Percentiles rank a stretch among this genome's conserved stretches.
phyloP scores from a whole-genome alignment of 306 rosid species.

The Vigna hirtella region DNA sequence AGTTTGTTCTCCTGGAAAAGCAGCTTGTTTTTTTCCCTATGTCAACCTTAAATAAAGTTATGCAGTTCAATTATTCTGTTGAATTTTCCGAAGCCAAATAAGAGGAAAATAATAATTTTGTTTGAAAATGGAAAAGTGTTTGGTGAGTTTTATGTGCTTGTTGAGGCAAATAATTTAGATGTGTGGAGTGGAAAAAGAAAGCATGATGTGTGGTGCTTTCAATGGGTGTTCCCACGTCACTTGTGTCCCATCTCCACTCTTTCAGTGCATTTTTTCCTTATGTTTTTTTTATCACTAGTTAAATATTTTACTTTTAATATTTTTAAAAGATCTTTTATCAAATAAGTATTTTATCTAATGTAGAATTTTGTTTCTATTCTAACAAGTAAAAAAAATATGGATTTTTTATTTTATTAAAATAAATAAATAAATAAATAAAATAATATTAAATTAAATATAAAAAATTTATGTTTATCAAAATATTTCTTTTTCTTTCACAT shows the following conservation, averaged over 20 bases:
- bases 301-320: too few relatives aligned
- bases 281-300: too few relatives aligned
- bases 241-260: slow-evolving; percentile 18
- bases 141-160: slow-evolving; percentile 18
- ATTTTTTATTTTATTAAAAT: too few relatives aligned
- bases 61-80: not conserved
- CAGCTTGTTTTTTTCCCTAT: not conserved
- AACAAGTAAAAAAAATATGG: too few relatives aligned
- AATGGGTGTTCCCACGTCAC: slow-evolving; percentile 14
- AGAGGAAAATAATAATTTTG: slow-evolving; percentile 12
- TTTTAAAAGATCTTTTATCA: too few relatives aligned
- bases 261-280: slow-evolving; percentile 18
- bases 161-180: slow-evolving; percentile 19
- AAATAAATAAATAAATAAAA: too few relatives aligned
- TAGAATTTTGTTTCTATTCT: too few relatives aligned
- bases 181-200: slow-evolving; percentile 30
- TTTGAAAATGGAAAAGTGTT: slow-evolving; percentile 36
- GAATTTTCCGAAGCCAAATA: not conserved
- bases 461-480: too few relatives aligned
- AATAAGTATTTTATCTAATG: too few relatives aligned
- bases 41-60: slow-evolving; percentile 22
- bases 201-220: slow-evolving; percentile 23
- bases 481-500: not conserved
- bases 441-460: too few relatives aligned
- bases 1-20: not conserved